A percentile compares a stretch with the other conserved stretches of the same genome.
phyloP scores from a whole-genome alignment of 495 filamentous ascomycete genomes.

The Penicillium fimorum region DNA sequence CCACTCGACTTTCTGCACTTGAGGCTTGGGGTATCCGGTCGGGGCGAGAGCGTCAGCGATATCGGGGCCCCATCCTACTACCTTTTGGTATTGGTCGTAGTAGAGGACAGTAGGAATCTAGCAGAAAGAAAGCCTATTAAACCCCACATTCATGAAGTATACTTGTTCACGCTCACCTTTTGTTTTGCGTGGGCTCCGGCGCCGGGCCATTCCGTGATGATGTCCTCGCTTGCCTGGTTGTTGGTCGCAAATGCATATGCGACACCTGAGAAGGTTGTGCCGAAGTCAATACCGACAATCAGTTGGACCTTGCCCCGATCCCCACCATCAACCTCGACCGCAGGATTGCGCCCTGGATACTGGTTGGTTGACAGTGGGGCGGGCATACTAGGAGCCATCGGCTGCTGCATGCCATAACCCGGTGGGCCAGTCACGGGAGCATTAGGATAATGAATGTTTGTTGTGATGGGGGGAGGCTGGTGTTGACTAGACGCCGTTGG shows the following conservation, averaged over 20 bases:
- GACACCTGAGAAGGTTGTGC: slow-evolving; percentile 77
- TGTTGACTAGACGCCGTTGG: slow-evolving; percentile 64
- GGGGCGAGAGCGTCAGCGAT: slow-evolving; percentile 77
- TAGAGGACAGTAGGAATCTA: slow-evolving; percentile 80
- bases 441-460: slow-evolving; percentile 53
- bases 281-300: slow-evolving; percentile 73
- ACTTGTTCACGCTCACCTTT: slow-evolving; percentile 50
- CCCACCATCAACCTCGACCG: slow-evolving; percentile 80
- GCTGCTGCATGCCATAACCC: slow-evolving; percentile 49
- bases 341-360: slow-evolving; percentile 50
- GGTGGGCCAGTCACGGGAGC: slow-evolving; percentile 53
- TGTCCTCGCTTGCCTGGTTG: slow-evolving; percentile 72
- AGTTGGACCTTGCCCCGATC: slow-evolving; percentile 70
- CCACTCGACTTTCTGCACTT: slow-evolving; percentile 82
- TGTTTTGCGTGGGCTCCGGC: slow-evolving; percentile 75
- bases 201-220: slow-evolving; percentile 78
- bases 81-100: slow-evolving; percentile 80
- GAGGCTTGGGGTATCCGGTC: slow-evolving; percentile 75
- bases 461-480: slow-evolving; percentile 72
- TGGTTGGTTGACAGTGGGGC: slow-evolving; percentile 38
- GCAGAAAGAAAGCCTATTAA: not conserved
- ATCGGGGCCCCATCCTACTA: slow-evolving; percentile 78
- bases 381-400: slow-evolving; percentile 43
- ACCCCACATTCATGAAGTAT: not conserved
- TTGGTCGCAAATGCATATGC: slow-evolving; percentile 79